A percentile compares a stretch with the other conserved stretches of the same genome.
Conservation (phyloP, 345 rosid genomes). For the Citrus maxima region DNA sequence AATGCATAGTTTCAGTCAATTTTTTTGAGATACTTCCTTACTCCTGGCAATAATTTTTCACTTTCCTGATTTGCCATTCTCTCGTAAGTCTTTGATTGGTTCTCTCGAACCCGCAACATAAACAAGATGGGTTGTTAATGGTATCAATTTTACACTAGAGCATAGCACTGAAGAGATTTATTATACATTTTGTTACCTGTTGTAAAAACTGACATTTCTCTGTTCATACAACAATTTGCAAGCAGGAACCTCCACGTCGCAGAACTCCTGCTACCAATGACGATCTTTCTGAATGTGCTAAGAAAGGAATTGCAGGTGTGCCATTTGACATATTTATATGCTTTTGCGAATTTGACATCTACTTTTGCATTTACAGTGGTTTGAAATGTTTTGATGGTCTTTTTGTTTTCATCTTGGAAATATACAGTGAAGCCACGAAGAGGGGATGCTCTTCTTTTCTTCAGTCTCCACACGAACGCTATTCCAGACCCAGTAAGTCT, state of each 20-base stretch:
- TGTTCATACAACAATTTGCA: conserved; percentile 12
- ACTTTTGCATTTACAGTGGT: neutral
- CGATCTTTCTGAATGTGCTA: conserved; percentile 87
- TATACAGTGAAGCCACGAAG: conserved; percentile 71
- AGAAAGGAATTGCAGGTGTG: conserved; percentile 88
- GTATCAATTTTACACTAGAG: neutral
- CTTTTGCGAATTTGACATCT: neutral
- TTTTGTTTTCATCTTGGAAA: conserved; percentile 5
- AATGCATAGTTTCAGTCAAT: too few relatives aligned
- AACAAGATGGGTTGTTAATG: neutral
- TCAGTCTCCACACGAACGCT: conserved; percentile 73
- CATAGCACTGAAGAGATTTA: neutral
- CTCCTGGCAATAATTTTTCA: too few relatives aligned
- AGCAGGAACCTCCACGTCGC: conserved; percentile 66
- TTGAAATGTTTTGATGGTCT: conserved; percentile 1
- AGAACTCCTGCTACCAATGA: conserved; percentile 44
- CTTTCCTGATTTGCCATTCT: too few relatives aligned
- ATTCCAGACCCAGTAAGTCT: conserved; percentile 71
- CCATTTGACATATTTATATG: neutral
- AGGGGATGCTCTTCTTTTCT: conserved; percentile 94
- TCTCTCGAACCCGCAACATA: neutral
- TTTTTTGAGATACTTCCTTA: too few relatives aligned
- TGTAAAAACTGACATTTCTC: neutral
- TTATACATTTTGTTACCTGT: neutral
- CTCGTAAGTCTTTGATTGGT: neutral